Evolutionary conservation across 2,329 filamentous ascomycete species (phyloP).

Genomic region (Penicillium sp.): DNA sequence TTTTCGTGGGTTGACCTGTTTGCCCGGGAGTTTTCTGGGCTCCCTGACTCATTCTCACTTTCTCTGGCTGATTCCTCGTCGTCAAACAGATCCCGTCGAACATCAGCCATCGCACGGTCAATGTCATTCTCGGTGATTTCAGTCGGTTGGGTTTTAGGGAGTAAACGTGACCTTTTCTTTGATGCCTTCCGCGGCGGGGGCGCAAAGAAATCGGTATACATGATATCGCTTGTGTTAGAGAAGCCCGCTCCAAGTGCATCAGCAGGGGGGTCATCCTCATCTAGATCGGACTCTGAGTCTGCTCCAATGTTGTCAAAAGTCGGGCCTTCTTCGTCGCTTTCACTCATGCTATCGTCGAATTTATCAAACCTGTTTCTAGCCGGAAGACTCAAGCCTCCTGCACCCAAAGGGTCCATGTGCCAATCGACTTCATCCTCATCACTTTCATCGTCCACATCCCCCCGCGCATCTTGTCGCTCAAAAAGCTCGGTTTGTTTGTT

Average conservation of each 20-base stretch:
- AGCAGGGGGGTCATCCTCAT: constrained; percentile 62
- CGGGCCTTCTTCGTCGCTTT: constrained; percentile 72
- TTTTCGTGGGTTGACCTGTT: constrained; percentile 78
- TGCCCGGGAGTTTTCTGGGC: constrained; percentile 51
- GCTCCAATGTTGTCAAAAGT: constrained; percentile 82
- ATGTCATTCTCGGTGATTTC: constrained; percentile 68
- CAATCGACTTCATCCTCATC: constrained; percentile 87
- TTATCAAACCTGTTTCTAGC: constrained; percentile 6
- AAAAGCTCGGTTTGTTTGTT: constrained; percentile 91
- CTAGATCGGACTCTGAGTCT: constrained; percentile 66
- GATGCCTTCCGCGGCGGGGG: constrained; percentile 75
- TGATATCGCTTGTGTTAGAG: constrained; percentile 83
- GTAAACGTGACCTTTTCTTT: constrained; percentile 58
- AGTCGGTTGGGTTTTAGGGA: constrained; percentile 57
- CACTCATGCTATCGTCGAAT: constrained; percentile 57
- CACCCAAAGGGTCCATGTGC: constrained; percentile 73
- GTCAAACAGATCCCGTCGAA: constrained; percentile 89
- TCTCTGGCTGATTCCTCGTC: constrained; percentile 62
- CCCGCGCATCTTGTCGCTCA: constrained; percentile 80
- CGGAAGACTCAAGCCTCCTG: constrained; percentile 25
- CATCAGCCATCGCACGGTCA: constrained; percentile 81
- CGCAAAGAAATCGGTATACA: constrained; percentile 92
- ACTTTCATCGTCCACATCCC: constrained; percentile 73
- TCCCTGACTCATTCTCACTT: constrained; percentile 66
- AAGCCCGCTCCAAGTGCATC: constrained; percentile 63